Evolutionary conservation across 2,329 filamentous ascomycete genomes (phyloP).

Genomic region (Chaetothyriales sp.): DNA sequence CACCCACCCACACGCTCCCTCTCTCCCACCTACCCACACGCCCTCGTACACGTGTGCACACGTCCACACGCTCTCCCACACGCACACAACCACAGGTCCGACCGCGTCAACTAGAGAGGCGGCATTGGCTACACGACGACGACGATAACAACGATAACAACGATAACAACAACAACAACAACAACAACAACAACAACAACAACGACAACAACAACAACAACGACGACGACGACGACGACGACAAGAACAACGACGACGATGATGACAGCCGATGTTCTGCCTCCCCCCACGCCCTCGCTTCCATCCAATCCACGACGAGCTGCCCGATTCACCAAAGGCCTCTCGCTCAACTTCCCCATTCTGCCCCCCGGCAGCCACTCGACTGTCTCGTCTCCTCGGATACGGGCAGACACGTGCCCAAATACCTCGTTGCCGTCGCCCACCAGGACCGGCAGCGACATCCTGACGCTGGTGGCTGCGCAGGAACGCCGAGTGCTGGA

Average conservation of each 20-base stretch:
- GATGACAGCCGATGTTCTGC: background rate
- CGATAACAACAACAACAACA: too few relatives aligned
- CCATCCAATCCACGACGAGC: conserved; percentile 4
- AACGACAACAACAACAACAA: too few relatives aligned
- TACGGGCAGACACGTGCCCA: background rate
- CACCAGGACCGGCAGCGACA: conserved; percentile 45
- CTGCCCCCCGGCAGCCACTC: conserved; percentile 21
- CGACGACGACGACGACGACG: too few relatives aligned
- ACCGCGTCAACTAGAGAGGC: too few relatives aligned
- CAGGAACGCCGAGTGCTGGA: conserved; percentile 87
- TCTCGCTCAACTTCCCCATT: conserved; percentile 36
- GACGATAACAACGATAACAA: too few relatives aligned
- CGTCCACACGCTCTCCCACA: too few relatives aligned
- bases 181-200: too few relatives aligned
- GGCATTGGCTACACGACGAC: too few relatives aligned
- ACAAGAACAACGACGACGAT: background rate
- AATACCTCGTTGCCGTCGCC: conserved; percentile 20
- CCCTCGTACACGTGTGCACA: too few relatives aligned
- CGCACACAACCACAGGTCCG: too few relatives aligned
- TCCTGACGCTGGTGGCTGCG: conserved; percentile 79
- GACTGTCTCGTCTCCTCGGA: conserved; percentile 5
- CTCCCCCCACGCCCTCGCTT: background rate
- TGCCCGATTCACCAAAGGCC: conserved; percentile 29
- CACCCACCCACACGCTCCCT: too few relatives aligned
- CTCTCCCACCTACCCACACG: too few relatives aligned